Conservation (phyloP, 208 protist species). For the Trypanosoma conorhini region DNA sequence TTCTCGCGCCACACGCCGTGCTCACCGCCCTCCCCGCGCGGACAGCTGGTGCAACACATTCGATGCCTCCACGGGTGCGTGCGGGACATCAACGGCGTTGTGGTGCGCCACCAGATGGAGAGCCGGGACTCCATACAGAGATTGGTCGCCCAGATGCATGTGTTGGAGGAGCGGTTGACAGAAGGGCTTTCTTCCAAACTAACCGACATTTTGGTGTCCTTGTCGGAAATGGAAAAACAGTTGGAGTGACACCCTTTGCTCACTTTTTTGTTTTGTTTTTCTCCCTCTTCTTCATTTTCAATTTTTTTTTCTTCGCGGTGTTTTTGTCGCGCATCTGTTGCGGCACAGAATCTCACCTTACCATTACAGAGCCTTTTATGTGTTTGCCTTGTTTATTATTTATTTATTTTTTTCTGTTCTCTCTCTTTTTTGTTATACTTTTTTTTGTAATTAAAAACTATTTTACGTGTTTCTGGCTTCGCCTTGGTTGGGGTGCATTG, state of each 20-base stretch:
- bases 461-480: neutral
- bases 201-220: conserved; percentile 54
- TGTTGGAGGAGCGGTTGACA: conserved; percentile 38
- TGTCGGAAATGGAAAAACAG: conserved; percentile 31
- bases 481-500: conserved; percentile 7
- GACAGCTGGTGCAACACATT: conserved; percentile 21
- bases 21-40: conserved; percentile 17
- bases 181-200: conserved; percentile 44
- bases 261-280: neutral
- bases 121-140: conserved; percentile 31
- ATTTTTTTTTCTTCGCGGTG: neutral
- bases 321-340: conserved; percentile 4
- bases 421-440: neutral
- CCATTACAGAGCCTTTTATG: neutral
- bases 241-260: neutral
- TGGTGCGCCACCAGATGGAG: conserved; percentile 53
- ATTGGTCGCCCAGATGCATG: conserved; percentile 35
- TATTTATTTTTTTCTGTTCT: neutral
- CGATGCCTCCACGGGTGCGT: conserved; percentile 26
- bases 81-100: conserved; percentile 44
- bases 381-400: neutral
- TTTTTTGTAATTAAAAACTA: no score
- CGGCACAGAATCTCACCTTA: neutral
- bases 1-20: conserved; percentile 2
- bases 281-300: conserved; percentile 17